phyloP scores from a whole-genome alignment of 2,329 filamentous ascomycete species.

The Malbranchea zuffiana region DNA sequence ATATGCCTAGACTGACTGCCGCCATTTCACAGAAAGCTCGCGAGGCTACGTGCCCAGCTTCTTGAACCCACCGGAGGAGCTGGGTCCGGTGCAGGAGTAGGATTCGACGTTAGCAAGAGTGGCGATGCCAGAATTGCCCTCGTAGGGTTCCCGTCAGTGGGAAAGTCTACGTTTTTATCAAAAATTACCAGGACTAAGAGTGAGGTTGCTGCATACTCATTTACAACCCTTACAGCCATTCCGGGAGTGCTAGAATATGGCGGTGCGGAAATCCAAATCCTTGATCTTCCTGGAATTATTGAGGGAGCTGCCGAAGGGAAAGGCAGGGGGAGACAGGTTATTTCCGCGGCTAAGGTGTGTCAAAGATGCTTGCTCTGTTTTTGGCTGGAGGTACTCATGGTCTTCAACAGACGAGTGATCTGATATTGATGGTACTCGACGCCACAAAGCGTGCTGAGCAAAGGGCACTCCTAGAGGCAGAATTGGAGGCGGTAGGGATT shows the following conservation, averaged over 20 bases:
- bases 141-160: conserved; percentile 96
- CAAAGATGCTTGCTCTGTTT: too few relatives aligned
- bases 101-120: conserved; percentile 87
- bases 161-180: conserved; percentile 97
- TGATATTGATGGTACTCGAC: conserved; percentile 94
- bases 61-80: conserved; percentile 77
- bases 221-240: conserved; percentile 95
- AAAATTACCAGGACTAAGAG: conserved; percentile 98
- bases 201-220: conserved; percentile 90
- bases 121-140: conserved; percentile 94
- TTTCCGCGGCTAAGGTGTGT: conserved; percentile 74
- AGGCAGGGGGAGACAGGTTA: conserved; percentile 88
- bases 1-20: not conserved
- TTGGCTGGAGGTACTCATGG: not conserved
- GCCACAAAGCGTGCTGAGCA: conserved; percentile 96
- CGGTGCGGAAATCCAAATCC: conserved; percentile 92
- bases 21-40: conserved; percentile 62
- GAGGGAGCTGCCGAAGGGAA: conserved; percentile 94
- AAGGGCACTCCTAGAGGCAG: conserved; percentile 74
- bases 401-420: conserved; percentile 61
- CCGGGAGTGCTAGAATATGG: conserved; percentile 96
- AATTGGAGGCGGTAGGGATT: conserved; percentile 91
- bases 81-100: conserved; percentile 65
- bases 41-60: conserved; percentile 83
- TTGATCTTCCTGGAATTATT: conserved; percentile 96